These are phyloP conservation scores for Neodidymelliopsis sp. DNA, from an alignment of 2,329 filamentous ascomycete genomes.

Conservation along the genomic window DNA sequence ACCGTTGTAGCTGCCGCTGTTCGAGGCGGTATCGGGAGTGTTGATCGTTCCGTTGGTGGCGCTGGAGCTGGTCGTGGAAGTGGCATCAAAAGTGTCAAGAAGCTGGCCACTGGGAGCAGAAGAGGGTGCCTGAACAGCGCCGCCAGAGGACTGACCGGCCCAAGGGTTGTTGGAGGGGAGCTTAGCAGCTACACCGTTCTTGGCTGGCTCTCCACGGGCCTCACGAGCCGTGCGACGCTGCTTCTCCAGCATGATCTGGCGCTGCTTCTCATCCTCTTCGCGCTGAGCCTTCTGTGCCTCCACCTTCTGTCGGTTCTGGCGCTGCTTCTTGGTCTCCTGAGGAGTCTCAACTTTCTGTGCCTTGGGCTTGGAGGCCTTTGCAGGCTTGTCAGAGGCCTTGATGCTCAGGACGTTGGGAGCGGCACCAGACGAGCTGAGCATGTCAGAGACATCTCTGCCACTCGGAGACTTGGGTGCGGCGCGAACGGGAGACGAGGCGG, in stretches of 20 bases:
- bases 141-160: constrained; percentile 50
- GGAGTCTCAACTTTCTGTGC: constrained; percentile 61
- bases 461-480: constrained; percentile 55
- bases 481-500: constrained; percentile 67
- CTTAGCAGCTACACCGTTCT: constrained; percentile 71
- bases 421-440: constrained; percentile 77
- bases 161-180: constrained; percentile 62
- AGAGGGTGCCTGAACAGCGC: constrained; percentile 30
- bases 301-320: constrained; percentile 88
- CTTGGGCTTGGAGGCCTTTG: constrained; percentile 68
- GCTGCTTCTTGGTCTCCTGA: constrained; percentile 90
- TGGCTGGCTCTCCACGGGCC: constrained; percentile 81
- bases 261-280: constrained; percentile 79
- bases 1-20: constrained; percentile 50
- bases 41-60: constrained; percentile 51
- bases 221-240: constrained; percentile 83
- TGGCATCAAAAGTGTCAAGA: constrained; percentile 60
- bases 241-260: constrained; percentile 78
- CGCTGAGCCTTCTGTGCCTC: constrained; percentile 79
- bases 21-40: constrained; percentile 47
- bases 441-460: constrained; percentile 81
- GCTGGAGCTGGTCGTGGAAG: constrained; percentile 52
- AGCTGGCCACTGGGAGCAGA: constrained; percentile 44
- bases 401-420: constrained; percentile 81
- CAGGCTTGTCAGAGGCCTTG: constrained; percentile 68